These are phyloP conservation scores for Aspergillus hancockii DNA, from an alignment of 495 filamentous ascomycete species.

Conservation along the genomic window DNA sequence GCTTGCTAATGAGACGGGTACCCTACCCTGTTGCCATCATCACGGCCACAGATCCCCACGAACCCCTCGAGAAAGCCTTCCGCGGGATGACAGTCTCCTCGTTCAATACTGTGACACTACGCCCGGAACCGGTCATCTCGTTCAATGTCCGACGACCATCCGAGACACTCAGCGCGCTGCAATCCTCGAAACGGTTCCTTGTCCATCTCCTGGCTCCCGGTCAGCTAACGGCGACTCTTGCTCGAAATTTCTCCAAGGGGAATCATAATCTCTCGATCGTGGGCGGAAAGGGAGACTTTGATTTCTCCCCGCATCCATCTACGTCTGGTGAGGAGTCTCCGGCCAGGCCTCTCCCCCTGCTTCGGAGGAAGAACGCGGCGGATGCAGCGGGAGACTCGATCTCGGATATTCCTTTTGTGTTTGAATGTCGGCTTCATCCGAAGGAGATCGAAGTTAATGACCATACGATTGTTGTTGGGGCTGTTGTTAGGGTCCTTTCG, in stretches of 20 bases:
- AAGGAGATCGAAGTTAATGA: slow-evolving; percentile 43
- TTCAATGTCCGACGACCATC: slow-evolving; percentile 80
- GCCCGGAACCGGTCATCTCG: slow-evolving; percentile 66
- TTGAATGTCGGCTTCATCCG: slow-evolving; percentile 42
- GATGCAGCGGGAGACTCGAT: slow-evolving; percentile 7
- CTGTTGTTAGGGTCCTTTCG: slow-evolving; percentile 27
- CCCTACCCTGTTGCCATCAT: slow-evolving; percentile 75
- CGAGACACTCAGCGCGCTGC: slow-evolving; percentile 66
- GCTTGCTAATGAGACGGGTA: slow-evolving; percentile 66
- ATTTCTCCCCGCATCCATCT: slow-evolving; percentile 29
- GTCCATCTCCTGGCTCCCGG: slow-evolving; percentile 42
- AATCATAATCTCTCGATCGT: slow-evolving; percentile 35
- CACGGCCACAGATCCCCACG: slow-evolving; percentile 46
- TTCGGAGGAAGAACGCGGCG: slow-evolving; percentile 21
- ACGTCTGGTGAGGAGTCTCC: background rate
- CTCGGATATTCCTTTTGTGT: slow-evolving; percentile 38
- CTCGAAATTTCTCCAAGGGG: slow-evolving; percentile 45
- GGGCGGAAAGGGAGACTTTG: slow-evolving; percentile 38
- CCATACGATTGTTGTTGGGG: slow-evolving; percentile 46
- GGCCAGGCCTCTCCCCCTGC: slow-evolving; percentile 32
- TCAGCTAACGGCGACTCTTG: slow-evolving; percentile 34
- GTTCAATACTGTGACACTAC: slow-evolving; percentile 72
- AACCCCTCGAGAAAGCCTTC: slow-evolving; percentile 26
- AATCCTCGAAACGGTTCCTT: slow-evolving; percentile 43
- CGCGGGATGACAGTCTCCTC: slow-evolving; percentile 81